Base-by-base conservation (phyloP, 2,329 filamentous ascomycete species). In the Huntiella decipiens region DNA sequence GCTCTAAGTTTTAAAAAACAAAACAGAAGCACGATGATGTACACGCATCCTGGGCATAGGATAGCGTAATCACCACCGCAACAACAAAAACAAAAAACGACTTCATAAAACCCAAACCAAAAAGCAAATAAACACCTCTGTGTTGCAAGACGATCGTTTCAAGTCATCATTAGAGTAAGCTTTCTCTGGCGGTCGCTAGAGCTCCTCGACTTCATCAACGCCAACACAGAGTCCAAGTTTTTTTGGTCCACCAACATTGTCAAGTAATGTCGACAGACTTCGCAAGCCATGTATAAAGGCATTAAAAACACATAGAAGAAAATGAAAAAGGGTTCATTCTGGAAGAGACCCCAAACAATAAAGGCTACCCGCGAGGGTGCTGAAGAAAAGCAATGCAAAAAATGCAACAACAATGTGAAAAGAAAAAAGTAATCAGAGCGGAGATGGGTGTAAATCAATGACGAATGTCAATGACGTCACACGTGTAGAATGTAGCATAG, bases 221-320 rank as follows among this genome's bases (percentile, higher is more conserved):
- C 22, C 22, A 28, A 28, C 8, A 28, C 22, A 28, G 22, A 28
- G 22, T 28, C 22, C 22, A 28, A 28, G 22, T 28, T 28, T 28
- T 28, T 28, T 28, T 17, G 22, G 22, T 28, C 22, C 22, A 28
- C 37, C 37, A n/a, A 16, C 16, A 16, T 19, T 17, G 37, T 12
- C 16, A 39, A 37, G 35, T 11, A 43, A 34, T 34, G 31, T 28
- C 36, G 28, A 38, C 17, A 48, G 37, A 45, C 40, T n/a, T 40
- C 17, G 36, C 17, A n/a, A 48, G 32, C 22, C 22, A 38, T 8
- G 12, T 19, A 13, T 19, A 22, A 19, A 33, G 32, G 34, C 32
- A 41, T 41, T 37, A 43, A 46, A 46, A 46, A 37, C 38, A 46
- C 28, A 39, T 40, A 41, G 12, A 17, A 42, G 35, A 17, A 37